phyloP scores from a whole-genome alignment of 192 early-diverging fungal genomes.

The Gonapodya sp. region DNA sequence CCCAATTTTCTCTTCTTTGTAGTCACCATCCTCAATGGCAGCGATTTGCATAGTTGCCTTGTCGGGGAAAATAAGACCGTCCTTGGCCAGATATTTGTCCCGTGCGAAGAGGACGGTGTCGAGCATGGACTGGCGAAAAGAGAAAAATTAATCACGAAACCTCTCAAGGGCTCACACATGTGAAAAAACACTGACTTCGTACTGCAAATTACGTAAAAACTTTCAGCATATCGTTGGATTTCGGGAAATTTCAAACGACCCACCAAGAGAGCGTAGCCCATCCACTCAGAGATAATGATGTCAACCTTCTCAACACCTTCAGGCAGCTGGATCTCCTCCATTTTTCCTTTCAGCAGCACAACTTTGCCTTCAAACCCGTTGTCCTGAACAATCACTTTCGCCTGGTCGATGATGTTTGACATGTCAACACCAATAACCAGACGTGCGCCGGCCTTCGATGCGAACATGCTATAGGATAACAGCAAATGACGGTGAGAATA shows the following conservation, averaged over 20 bases:
- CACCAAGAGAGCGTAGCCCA: constrained; percentile 91
- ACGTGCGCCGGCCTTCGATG: constrained; percentile 95
- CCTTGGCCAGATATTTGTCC: constrained; percentile 82
- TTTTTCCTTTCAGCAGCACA: constrained; percentile 87
- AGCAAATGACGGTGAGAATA: not conserved
- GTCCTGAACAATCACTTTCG: constrained; percentile 84
- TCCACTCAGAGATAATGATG: constrained; percentile 99
- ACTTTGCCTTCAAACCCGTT: constrained; percentile 85
- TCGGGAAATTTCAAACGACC: too few relatives aligned
- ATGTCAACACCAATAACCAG: constrained; percentile 93
- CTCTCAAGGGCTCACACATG: too few relatives aligned
- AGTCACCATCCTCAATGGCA: constrained; percentile 90
- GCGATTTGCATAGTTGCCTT: constrained; percentile 78
- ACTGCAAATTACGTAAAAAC: not conserved
- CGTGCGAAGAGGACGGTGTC: constrained; percentile 97
- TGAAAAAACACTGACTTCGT: not conserved
- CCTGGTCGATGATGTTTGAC: constrained; percentile 95
- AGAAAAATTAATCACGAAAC: not conserved
- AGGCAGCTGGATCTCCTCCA: constrained; percentile 92
- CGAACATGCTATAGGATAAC: constrained; percentile 87
- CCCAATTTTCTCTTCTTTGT: constrained; percentile 82
- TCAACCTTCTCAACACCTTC: constrained; percentile 77
- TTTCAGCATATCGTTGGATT: not conserved
- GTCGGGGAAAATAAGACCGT: constrained; percentile 84
- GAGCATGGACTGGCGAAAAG: constrained; percentile 89